Percentiles rank a stretch among this genome's conserved stretches.
phyloP scores from a whole-genome alignment of 352 stramenopile genomes.

The Phytophthora pinifolia region DNA sequence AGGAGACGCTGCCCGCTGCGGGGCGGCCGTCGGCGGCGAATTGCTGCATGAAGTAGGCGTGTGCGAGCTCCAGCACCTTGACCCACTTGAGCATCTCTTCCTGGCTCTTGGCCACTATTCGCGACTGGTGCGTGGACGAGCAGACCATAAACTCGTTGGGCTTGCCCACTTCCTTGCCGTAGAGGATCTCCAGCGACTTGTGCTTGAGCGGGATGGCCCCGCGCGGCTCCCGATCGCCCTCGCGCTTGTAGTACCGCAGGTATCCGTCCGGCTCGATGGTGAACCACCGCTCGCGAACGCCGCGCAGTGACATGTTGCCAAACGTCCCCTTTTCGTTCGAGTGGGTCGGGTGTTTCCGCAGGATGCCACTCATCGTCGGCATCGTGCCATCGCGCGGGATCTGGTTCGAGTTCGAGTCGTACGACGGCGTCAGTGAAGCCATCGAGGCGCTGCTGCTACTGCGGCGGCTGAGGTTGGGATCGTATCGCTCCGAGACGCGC shows the following conservation, averaged over 20 bases:
- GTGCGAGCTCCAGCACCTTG: conserved; percentile 50
- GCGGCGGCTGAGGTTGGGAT: conserved; percentile 29
- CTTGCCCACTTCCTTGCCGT: conserved; percentile 69
- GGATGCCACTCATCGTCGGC: conserved; percentile 48
- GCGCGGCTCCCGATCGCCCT: conserved; percentile 72
- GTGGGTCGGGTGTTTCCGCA: conserved; percentile 79
- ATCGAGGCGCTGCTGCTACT: conserved; percentile 65
- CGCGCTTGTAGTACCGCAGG: conserved; percentile 80
- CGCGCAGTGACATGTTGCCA: conserved; percentile 76
- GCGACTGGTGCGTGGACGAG: conserved; percentile 72
- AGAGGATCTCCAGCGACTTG: conserved; percentile 67
- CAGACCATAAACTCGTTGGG: conserved; percentile 79
- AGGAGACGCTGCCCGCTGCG: conserved; percentile 20
- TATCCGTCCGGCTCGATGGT: conserved; percentile 63
- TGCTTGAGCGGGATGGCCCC: conserved; percentile 67
- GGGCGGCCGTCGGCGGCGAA: conserved; percentile 22
- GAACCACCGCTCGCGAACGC: conserved; percentile 75
- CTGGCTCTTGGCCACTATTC: conserved; percentile 66
- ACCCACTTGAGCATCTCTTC: conserved; percentile 80
- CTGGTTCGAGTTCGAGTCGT: conserved; percentile 61
- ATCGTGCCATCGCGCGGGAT: conserved; percentile 26
- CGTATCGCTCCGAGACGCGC: conserved; percentile 36
- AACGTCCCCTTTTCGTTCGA: conserved; percentile 81
- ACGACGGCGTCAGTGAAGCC: conserved; percentile 44
- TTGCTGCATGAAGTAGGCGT: conserved; percentile 54